Evolutionary conservation across 768 basidiomycete genomes (phyloP).

Genomic region (Mycena chlorophos): DNA sequence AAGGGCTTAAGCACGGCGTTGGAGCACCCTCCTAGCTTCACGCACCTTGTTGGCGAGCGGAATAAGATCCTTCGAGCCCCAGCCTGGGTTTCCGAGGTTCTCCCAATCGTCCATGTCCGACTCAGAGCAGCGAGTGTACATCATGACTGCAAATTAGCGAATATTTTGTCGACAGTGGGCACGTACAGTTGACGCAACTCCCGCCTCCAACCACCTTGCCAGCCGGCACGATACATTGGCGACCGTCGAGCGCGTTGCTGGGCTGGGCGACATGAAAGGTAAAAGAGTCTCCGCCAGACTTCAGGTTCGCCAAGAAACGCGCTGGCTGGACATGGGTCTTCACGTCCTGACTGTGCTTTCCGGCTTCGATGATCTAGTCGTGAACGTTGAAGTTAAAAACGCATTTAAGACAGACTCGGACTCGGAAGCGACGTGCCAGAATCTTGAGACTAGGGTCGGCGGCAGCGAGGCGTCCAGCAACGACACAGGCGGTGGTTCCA

Average conservation of each 20-base stretch:
- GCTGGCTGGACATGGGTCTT: slow-evolving; percentile 55
- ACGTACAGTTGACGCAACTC: slow-evolving; percentile 59
- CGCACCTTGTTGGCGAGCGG: slow-evolving; percentile 59
- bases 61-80: slow-evolving; percentile 58
- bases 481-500: slow-evolving; percentile 57
- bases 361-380: slow-evolving; percentile 56
- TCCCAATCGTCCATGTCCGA: slow-evolving; percentile 73
- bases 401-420: background rate
- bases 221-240: slow-evolving; percentile 42
- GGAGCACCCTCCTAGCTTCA: background rate
- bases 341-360: slow-evolving; percentile 49
- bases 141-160: slow-evolving; percentile 35
- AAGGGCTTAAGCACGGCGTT: too few species aligned
- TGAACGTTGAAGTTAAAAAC: background rate
- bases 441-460: slow-evolving; percentile 58
- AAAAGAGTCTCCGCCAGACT: slow-evolving; percentile 41
- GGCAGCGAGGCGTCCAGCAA: slow-evolving; percentile 53
- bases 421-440: slow-evolving; percentile 36
- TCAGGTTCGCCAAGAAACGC: slow-evolving; percentile 45
- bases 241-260: slow-evolving; percentile 43
- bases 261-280: slow-evolving; percentile 46
- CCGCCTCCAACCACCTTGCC: slow-evolving; percentile 64
- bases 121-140: slow-evolving; percentile 59
- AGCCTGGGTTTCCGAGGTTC: slow-evolving; percentile 52
- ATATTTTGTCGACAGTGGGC: background rate